Evolutionary conservation across 306 rosid species (phyloP), one percentile per base, ranked within the genome.

Genomic region (Senna siamea): DNA sequence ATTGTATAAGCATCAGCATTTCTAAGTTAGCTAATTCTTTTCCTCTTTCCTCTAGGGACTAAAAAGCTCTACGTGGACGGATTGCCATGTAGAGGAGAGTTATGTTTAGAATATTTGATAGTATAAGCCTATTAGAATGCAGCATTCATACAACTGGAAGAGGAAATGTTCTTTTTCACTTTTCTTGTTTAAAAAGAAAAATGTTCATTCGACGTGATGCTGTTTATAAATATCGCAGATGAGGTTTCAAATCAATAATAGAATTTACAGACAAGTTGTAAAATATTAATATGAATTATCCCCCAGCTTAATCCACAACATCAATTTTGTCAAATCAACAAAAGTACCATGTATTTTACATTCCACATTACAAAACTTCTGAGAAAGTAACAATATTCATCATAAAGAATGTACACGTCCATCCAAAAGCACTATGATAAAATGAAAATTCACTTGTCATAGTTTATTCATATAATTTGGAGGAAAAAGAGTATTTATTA

Each of bases 1-100:
- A 70, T 74, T 22, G 19, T 62, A 70, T 51, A 52, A 63, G 73
- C 62, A 44, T 64, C 62, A 73, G 43, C 19, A 47, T 78, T 66
- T 57, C 70, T 41, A 22, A 5, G 9, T 14, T 13, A 41, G 14
- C 32, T 5, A n/a, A 23, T 43, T 43, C 28, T 43, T 62, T 43
- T 23, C 54, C 20, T 43, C 23, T 62, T 62, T 62, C 51, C 18
- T 37, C 3, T 3, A 20, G n/a, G 52, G 52, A 48, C 5, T 1
- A 40, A 11, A 38, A 37, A 4, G 28, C 67, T 38, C n/a, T 18
- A 35, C 4, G 15, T 4, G 32, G 30, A 62, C 0, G 19, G 11
- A 17, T 46, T 61, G 23, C 23, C 17, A 19, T 38, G 1, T 0
- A 5, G 50, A 17, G 17, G 44, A 18, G 38, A 37, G 0, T 8